Conservation (phyloP, 441 rosid species). For the California macrophylla region DNA sequence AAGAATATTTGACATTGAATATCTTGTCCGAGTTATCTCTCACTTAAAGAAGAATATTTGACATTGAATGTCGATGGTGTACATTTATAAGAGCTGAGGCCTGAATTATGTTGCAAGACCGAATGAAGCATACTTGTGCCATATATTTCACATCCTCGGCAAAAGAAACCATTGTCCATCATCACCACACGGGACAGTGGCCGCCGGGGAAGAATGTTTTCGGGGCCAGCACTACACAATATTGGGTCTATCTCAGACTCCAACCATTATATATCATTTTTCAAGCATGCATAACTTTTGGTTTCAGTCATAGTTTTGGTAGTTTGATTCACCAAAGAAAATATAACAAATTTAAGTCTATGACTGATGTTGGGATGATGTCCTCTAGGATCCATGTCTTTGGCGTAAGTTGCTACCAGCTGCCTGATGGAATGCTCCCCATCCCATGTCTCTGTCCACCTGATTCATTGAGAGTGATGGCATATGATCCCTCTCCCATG, state of each 20-base stretch:
- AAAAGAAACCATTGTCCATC: slow-evolving; percentile 38
- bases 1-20: too few species aligned
- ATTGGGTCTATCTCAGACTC: slow-evolving; percentile 24
- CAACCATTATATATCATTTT: slow-evolving; percentile 30
- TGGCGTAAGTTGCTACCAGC: slow-evolving; percentile 40
- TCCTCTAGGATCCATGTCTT: slow-evolving; percentile 65
- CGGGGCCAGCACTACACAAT: slow-evolving; percentile 34
- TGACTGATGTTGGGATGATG: slow-evolving; percentile 47
- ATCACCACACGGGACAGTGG: slow-evolving; percentile 27
- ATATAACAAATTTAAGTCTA: slow-evolving; percentile 20
- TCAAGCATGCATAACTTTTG: slow-evolving; percentile 36
- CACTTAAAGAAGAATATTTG: too few species aligned
- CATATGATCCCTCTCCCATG: slow-evolving; percentile 73
- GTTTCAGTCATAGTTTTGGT: too few species aligned
- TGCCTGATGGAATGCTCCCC: slow-evolving; percentile 48
- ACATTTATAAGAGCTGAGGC: too few species aligned
- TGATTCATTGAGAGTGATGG: slow-evolving; percentile 46
- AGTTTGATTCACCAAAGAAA: slow-evolving; percentile 32
- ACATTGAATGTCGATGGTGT: too few species aligned
- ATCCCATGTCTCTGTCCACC: slow-evolving; percentile 55
- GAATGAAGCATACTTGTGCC: too few species aligned
- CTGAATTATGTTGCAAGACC: too few species aligned
- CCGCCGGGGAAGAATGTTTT: slow-evolving; percentile 30
- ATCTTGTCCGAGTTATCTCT: too few species aligned
- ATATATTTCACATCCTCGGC: background rate